Percentiles rank a stretch among this genome's conserved stretches.
Evolutionary conservation across 352 stramenopile genomes (phyloP).

Genomic region (Phytophthora nicotianae): DNA sequence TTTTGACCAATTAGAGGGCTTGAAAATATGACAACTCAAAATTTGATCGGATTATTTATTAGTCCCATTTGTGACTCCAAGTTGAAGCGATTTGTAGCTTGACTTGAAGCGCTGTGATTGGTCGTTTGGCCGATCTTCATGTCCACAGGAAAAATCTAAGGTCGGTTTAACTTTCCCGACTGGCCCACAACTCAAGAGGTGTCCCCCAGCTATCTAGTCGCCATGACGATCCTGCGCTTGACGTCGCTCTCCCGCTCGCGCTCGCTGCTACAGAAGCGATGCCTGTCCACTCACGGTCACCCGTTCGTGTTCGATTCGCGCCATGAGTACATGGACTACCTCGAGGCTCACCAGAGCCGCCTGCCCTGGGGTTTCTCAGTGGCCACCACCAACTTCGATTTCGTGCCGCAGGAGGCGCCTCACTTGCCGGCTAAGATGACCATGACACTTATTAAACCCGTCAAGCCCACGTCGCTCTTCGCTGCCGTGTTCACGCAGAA

Average conservation of each 20-base stretch:
- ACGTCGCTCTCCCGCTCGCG: conserved; percentile 16
- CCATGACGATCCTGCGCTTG: conserved; percentile 40
- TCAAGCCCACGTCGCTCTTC: conserved; percentile 86
- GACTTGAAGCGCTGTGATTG: conserved; percentile 5
- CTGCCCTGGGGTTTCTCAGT: conserved; percentile 88
- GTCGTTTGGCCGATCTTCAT: neutral
- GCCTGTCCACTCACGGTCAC: conserved; percentile 49
- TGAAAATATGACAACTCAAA: no score
- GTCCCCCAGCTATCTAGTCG: neutral
- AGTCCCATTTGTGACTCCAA: neutral
- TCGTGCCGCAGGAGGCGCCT: conserved; percentile 82
- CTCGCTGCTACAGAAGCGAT: conserved; percentile 32
- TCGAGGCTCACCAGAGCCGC: conserved; percentile 73
- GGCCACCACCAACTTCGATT: conserved; percentile 83
- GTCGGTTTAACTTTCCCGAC: neutral
- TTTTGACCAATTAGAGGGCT: no score
- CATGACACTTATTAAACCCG: conserved; percentile 85
- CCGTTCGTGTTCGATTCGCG: conserved; percentile 84
- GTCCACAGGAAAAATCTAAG: neutral
- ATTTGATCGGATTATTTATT: no score
- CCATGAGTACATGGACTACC: conserved; percentile 84
- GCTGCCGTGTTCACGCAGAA: conserved; percentile 93
- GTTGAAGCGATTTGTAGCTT: neutral
- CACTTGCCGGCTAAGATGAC: conserved; percentile 87
- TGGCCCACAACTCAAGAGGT: conserved; percentile 17